Evolutionary conservation across 1,284 basidiomycete species (phyloP), one percentile per base, ranked within the genome.

Genomic region (Malassezia nana): DNA sequence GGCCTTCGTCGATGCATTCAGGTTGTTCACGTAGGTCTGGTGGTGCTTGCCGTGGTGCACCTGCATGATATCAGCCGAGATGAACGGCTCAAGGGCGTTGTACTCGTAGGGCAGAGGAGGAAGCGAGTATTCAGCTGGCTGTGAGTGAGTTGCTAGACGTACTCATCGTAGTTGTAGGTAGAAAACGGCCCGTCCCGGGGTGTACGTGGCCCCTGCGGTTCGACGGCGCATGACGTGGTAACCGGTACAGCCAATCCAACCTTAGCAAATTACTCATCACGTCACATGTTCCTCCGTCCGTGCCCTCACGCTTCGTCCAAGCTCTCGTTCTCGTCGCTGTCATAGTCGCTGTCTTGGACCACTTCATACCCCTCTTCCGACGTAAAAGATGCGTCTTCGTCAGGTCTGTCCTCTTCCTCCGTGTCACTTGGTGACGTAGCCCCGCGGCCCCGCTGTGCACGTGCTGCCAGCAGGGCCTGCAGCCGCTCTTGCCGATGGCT

Each of bases 21-120:
- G 65, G 59, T 65, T 64, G 59, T 59, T 67, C 44, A 66, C 64
- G 64, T 72, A 71, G 46, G 67, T 60, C 62, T 72, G 86, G 76
- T 96, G 92, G 75, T 98, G 92, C 80, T 90, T 92, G 66, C 83
- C 82, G 79, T 98, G 91, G 77, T 98, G 92, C 58, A 96, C 81
- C 56, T 65, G 66, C 64, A 67, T 65, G 60, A 68, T 68, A 76
- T 87, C 78, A 68, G 79, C 75, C 24, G 81, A 84, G 78, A 90
- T 89, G 76, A 82, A 81, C 33, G 88, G 87, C 79, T 89, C 86
- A 69, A 90, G 85, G 48, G 78, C 86, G 78, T 92, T 82, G 78
- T 95, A 95, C 26, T 79, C 79, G 77, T 96, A 98, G 28, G 90
- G 88, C 40, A 98, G 81, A 60, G 85, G 79, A 35, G 90, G 91